A percentile compares a stretch with the other conserved stretches of the same genome.
Conservation (phyloP, 2,329 filamentous ascomycete species). For the Aspergillaceae sp. region DNA sequence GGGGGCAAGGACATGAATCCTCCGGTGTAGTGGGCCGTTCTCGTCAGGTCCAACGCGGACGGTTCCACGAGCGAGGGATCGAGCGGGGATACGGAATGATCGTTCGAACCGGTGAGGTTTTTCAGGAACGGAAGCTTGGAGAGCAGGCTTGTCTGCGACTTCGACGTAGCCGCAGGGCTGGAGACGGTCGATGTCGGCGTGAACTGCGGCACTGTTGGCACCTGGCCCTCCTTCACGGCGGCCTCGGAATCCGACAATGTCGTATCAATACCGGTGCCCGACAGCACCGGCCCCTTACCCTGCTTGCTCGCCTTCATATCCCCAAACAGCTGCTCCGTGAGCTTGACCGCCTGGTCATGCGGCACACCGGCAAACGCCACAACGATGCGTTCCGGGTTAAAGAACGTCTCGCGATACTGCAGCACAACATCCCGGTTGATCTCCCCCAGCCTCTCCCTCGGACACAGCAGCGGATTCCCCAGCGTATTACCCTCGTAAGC, state of each 20-base stretch:
- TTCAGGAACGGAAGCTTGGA: conserved; percentile 87
- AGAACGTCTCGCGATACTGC: conserved; percentile 75
- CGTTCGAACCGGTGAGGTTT: conserved; percentile 66
- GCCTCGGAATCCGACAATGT: conserved; percentile 23
- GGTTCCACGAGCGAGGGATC: conserved; percentile 39
- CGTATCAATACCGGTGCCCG: conserved; percentile 52
- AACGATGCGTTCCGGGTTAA: conserved; percentile 81
- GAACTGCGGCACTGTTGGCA: conserved; percentile 30
- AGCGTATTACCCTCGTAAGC: conserved; percentile 95
- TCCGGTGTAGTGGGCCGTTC: conserved; percentile 78
- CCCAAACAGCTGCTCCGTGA: conserved; percentile 81
- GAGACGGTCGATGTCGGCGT: conserved; percentile 33
- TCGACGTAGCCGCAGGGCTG: conserved; percentile 25
- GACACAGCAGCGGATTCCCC: conserved; percentile 86
- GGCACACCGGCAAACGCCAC: conserved; percentile 89
- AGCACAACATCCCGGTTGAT: conserved; percentile 69
- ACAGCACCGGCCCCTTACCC: conserved; percentile 41
- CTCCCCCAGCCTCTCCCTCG: conserved; percentile 65
- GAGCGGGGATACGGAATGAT: conserved; percentile 48
- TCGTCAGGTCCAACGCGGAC: conserved; percentile 49
- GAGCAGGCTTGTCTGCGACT: conserved; percentile 55
- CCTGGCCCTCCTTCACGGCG: conserved; percentile 23
- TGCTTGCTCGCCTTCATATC: conserved; percentile 63
- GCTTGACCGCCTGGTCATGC: conserved; percentile 66
- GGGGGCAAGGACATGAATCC: conserved; percentile 81